A percentile compares a stretch with the other conserved stretches of the same genome.
phyloP scores from a whole-genome alignment of 768 basidiomycete genomes.

The Baorangia bicolor region DNA sequence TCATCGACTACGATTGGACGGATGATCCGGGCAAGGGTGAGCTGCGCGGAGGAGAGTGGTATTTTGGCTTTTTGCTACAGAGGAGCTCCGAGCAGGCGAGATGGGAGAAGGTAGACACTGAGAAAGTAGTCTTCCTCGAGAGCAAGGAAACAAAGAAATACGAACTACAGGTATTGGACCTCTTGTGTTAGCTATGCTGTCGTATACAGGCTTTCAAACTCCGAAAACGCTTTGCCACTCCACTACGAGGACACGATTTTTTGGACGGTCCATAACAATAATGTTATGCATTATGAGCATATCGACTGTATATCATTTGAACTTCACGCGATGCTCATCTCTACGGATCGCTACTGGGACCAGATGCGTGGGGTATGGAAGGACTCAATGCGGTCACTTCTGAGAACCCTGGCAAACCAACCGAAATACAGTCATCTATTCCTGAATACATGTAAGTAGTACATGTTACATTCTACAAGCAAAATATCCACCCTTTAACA shows the following conservation, averaged over 20 bases:
- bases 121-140: background rate
- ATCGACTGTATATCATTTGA: too few species aligned
- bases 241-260: too few species aligned
- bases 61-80: constrained; percentile 3
- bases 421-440: background rate
- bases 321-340: too few species aligned
- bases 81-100: background rate
- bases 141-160: background rate
- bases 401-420: background rate
- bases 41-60: background rate
- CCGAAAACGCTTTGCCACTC: too few species aligned
- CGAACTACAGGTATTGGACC: background rate
- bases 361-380: too few species aligned
- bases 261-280: too few species aligned
- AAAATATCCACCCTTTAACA: background rate
- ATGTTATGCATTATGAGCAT: too few species aligned
- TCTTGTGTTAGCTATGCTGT: background rate
- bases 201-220: too few species aligned
- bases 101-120: constrained; percentile 2
- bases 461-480: background rate
- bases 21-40: background rate
- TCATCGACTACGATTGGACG: constrained; percentile 7
- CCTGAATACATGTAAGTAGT: background rate
- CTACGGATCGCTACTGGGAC: too few species aligned
- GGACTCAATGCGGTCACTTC: background rate